phyloP scores from a whole-genome alignment of 106 monocot genomes.

The Phalaenopsis aphrodite region DNA sequence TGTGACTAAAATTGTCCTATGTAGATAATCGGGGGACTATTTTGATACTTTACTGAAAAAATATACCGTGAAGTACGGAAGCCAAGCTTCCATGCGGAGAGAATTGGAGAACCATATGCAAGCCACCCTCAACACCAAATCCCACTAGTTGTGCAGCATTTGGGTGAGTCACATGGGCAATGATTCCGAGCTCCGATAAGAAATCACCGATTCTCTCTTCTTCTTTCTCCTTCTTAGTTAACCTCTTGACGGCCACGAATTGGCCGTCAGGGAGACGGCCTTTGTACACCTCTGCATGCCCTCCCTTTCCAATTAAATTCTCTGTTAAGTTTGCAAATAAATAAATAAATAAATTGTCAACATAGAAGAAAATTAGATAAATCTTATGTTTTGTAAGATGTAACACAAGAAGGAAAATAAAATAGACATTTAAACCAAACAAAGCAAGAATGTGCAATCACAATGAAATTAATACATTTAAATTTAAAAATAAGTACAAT shows the following conservation, averaged over 20 bases:
- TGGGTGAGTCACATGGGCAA: slow-evolving; percentile 90
- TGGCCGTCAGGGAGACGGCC: slow-evolving; percentile 64
- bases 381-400: neutral
- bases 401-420: neutral
- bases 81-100: slow-evolving; percentile 95
- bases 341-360: neutral
- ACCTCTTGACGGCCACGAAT: slow-evolving; percentile 80
- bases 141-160: slow-evolving; percentile 87
- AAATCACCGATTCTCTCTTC: slow-evolving; percentile 73
- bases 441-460: neutral
- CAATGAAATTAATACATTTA: neutral
- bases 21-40: too few species aligned
- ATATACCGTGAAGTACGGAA: slow-evolving; percentile 83
- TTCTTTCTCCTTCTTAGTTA: slow-evolving; percentile 51
- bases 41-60: neutral
- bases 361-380: neutral
- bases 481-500: neutral
- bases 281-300: slow-evolving; percentile 88
- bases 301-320: slow-evolving; percentile 89
- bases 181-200: slow-evolving; percentile 86
- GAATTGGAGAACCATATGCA: slow-evolving; percentile 78
- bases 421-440: neutral
- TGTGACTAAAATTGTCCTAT: too few species aligned
- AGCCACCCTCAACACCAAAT: slow-evolving; percentile 77
- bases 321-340: slow-evolving; percentile 26